Evolutionary conservation across 495 filamentous ascomycete species (phyloP), one percentile per base, ranked within the genome.

Genomic region (Darksidea phi): DNA sequence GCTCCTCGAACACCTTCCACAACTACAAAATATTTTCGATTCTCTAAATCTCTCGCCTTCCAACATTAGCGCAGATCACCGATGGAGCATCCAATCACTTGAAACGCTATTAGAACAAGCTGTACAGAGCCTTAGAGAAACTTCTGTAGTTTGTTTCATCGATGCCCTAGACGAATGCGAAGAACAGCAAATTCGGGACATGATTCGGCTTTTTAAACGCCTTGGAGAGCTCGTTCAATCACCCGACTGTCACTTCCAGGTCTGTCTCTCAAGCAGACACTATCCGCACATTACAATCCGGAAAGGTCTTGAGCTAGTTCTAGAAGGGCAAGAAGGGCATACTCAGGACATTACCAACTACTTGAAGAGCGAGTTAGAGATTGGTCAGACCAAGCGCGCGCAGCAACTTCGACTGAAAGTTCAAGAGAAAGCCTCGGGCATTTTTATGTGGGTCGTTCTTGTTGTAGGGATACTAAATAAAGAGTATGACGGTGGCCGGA

Each of bases 211-310:
- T 34, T 54, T 60, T 32, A 49, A 60, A 37, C 18, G 18, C 0
- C n/a, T 66, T 1, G 56, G 56, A 10, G 43, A 48, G 7, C n/a
- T 42, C 21, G 50, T 57, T 42, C 17, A 55, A 26, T 24, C 37
- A 26, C n/a, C 41, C 13, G 11, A 43, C 1, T 38, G 42, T 15
- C 17, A 18, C 13, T 56, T 63, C 25, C 24, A 34, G 12, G 45
- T 80, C 20, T 79, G 73, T 36, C 74, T 82, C 45, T 78, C 80
- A 1, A 82, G 80, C 64, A 70, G 80, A 5, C 77, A 79, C 64
- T 80, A 81, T 54, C 80, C 80, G 0, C 54, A 77, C 41, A 77
- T 83, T 41, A 61, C 57, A 0, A 72, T 78, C 1, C 20, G 59
- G 6, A 63, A 65, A 11, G 72, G 76, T 2, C 58, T 75, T 3